Percentiles rank a stretch among this genome's conserved stretches.
Evolutionary conservation across 768 basidiomycete species (phyloP).

Genomic region (Hypsizygus marmoreus): DNA sequence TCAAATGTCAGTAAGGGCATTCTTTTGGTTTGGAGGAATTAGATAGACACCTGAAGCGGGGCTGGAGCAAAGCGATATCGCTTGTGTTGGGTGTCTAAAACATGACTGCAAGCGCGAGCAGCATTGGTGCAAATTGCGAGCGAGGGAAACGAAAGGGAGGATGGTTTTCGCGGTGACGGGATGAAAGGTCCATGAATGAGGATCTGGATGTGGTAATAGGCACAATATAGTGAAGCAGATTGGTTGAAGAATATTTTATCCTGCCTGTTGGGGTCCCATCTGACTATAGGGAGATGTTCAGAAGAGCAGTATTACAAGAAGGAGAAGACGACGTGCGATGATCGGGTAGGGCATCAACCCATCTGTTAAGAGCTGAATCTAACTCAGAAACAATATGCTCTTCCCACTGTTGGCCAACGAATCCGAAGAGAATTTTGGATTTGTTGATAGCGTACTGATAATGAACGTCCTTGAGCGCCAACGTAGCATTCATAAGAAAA

Average conservation of each 20-base stretch:
- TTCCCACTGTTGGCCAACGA: slow-evolving; percentile 64
- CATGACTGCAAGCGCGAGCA: slow-evolving; percentile 75
- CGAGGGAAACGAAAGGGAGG: slow-evolving; percentile 57
- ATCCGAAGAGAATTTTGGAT: slow-evolving; percentile 63
- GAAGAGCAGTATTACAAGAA: neutral
- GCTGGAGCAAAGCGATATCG: slow-evolving; percentile 31
- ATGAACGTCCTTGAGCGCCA: neutral
- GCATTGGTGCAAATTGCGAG: slow-evolving; percentile 79
- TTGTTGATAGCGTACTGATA: slow-evolving; percentile 81
- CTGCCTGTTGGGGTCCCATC: slow-evolving; percentile 52
- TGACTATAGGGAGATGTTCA: slow-evolving; percentile 29
- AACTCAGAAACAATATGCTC: slow-evolving; percentile 68
- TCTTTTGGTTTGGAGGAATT: no score
- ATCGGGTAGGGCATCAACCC: slow-evolving; percentile 65
- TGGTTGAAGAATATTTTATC: slow-evolving; percentile 54
- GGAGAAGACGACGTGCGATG: slow-evolving; percentile 42
- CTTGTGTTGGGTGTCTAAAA: slow-evolving; percentile 61
- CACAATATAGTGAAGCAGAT: slow-evolving; percentile 55
- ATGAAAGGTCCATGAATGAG: slow-evolving; percentile 81
- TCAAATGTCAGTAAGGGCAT: neutral
- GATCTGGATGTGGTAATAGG: slow-evolving; percentile 64
- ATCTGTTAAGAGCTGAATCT: slow-evolving; percentile 69
- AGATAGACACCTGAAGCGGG: slow-evolving; percentile 32
- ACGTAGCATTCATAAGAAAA: neutral
- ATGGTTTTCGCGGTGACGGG: slow-evolving; percentile 51